Base-by-base conservation (phyloP, 208 protist species). In the Sergeia podlipaevii region DNA sequence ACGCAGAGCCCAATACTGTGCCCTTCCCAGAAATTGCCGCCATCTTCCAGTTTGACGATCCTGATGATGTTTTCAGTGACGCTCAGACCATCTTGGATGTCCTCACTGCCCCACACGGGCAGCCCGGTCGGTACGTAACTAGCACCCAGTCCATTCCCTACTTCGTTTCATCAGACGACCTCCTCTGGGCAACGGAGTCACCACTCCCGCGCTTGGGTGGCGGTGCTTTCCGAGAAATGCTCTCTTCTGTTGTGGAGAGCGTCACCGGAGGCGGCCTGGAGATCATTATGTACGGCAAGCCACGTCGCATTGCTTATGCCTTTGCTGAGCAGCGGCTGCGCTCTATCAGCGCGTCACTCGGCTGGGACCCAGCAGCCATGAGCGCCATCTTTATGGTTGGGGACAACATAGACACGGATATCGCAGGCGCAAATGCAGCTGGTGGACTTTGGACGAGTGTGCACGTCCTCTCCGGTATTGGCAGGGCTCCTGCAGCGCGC, bases 371-470 rank as follows among this genome's bases (percentile, higher is more conserved):
- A 13, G 26, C 64, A 13, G 27, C 37, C 21, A 34, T 92, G 11
- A 79, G 77, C 3, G 32, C 73, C 27, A 89, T 91, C 33, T 91
- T 91, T 43, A 92, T 95, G 88, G 68, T 95, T 10, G 88, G 88
- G 18, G 88, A 95, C 64, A 92, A 90, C 62, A 59, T 84, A 17
- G 88, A 95, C 17, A 92, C 68, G 4, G 88, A 92, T 48, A 80
- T 95, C 46, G 34, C 88, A 17, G 88, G 88, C 20, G 88, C 88
- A 2, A 95, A 95, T 41, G 88, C 88, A 4, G 74, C 74, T 5
- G 77, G 74, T 13, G 77, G 77, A 0, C 43, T 70, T 21, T 92
- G 84, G 80, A 77, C 63, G 5, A 90, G 77, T n/a, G 81, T 91
- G 27, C 84, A 91, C 43, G 84, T 95, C 0, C 74, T 91, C 20